These are phyloP conservation scores for Mediolabrus comicus DNA, from an alignment of 108 stramenopile species.

Conservation along the genomic window DNA sequence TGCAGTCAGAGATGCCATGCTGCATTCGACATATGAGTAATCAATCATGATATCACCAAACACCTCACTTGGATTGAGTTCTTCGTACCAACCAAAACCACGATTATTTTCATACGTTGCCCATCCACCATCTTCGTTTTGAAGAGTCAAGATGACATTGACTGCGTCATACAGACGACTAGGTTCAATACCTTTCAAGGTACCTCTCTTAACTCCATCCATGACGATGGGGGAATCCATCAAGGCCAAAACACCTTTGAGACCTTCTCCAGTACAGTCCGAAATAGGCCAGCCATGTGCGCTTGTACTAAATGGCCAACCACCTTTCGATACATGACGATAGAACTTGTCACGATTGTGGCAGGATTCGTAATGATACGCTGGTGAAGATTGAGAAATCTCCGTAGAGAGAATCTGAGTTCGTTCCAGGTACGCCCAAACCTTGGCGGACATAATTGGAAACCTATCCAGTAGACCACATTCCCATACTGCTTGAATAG, in stretches of 20 bases:
- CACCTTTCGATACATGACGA: conserved; percentile 94
- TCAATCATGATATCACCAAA: conserved; percentile 99
- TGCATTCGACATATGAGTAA: conserved; percentile 98
- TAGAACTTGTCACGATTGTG: conserved; percentile 79
- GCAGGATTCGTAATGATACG: conserved; percentile 77
- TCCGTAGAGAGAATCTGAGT: conserved; percentile 87
- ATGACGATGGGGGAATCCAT: conserved; percentile 57
- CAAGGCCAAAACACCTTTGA: conserved; percentile 85
- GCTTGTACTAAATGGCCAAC: conserved; percentile 97
- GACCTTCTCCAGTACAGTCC: conserved; percentile 98
- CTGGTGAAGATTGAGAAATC: conserved; percentile 69
- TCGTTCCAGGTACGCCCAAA: conserved; percentile 79
- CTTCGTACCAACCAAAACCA: conserved; percentile 96
- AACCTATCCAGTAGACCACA: conserved; percentile 77
- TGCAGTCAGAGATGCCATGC: conserved; percentile 93
- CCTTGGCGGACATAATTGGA: conserved; percentile 65
- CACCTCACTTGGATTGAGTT: conserved; percentile 95
- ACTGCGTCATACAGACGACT: conserved; percentile 80
- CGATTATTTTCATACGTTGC: conserved; percentile 99
- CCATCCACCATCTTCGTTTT: conserved; percentile 98
- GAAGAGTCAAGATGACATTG: conserved; percentile 86
- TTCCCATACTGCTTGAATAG: conserved; percentile 89
- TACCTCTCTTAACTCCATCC: conserved; percentile 48
- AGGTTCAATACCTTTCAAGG: conserved; percentile 49
- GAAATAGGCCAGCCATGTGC: conserved; percentile 99